Conservation (phyloP, 192 early-diverging fungal genomes). For the Backusella tarrabulga region DNA sequence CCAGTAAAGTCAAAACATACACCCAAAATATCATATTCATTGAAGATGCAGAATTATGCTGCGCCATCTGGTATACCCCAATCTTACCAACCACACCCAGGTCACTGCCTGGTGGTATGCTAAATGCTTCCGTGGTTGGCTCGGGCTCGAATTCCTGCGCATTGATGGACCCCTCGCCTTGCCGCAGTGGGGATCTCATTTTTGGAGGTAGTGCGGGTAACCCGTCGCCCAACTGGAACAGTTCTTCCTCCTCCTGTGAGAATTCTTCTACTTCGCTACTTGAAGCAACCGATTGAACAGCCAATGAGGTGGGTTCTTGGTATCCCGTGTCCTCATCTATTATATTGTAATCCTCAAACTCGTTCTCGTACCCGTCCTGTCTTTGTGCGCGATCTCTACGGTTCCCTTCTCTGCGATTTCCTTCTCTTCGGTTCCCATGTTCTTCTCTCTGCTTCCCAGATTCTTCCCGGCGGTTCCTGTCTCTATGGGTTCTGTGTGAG, state of each 20-base stretch:
- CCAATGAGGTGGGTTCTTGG: not conserved
- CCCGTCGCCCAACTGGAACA: not conserved
- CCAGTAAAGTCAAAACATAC: not conserved
- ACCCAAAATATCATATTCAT: not conserved
- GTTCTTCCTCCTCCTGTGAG: not conserved
- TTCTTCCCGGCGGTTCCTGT: not conserved
- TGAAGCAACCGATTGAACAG: too few relatives aligned
- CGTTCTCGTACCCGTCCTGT: not conserved
- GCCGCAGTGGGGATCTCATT: not conserved
- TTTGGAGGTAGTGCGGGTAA: not conserved
- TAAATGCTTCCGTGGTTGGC: not conserved
- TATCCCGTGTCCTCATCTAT: not conserved
- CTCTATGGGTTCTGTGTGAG: not conserved
- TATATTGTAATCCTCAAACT: not conserved
- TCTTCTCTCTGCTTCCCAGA: not conserved
- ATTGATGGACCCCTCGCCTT: not conserved
- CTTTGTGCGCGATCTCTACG: not conserved
- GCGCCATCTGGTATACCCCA: not conserved
- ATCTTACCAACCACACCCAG: slow-evolving; percentile 1
- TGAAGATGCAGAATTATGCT: not conserved
- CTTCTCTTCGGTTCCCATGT: not conserved
- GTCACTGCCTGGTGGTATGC: not conserved
- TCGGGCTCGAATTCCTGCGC: not conserved
- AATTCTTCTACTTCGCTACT: not conserved
- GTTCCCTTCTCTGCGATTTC: not conserved